Conservation (phyloP, 2,329 filamentous ascomycete genomes). For the Thelonectria discophora region DNA sequence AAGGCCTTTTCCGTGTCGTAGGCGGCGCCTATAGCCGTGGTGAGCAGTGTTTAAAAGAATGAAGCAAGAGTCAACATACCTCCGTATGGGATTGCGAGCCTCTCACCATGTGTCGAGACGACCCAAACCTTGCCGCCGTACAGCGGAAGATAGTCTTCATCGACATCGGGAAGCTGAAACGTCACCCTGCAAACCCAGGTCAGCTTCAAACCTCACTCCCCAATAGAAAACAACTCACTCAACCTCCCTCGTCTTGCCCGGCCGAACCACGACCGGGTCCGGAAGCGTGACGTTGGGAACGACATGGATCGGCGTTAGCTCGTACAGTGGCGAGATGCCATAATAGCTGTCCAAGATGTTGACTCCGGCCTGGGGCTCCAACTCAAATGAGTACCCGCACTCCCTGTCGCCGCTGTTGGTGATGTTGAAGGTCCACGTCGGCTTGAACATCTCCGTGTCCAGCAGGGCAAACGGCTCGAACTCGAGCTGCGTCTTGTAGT, state of each 20-base stretch:
- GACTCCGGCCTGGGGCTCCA: constrained; percentile 53
- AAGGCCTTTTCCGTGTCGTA: constrained; percentile 52
- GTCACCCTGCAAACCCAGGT: constrained; percentile 35
- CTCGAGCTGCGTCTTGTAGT: constrained; percentile 49
- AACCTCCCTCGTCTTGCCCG: constrained; percentile 43
- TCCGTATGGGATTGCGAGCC: constrained; percentile 54
- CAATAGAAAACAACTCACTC: constrained; percentile 35
- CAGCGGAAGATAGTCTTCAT: constrained; percentile 50
- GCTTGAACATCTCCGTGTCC: constrained; percentile 56
- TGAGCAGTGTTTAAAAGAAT: background rate
- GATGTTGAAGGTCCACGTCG: constrained; percentile 49
- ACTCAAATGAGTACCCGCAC: constrained; percentile 52
- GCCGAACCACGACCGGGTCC: constrained; percentile 35
- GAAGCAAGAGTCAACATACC: constrained; percentile 32
- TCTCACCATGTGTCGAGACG: constrained; percentile 51
- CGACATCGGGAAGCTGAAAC: constrained; percentile 44
- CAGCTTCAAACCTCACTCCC: background rate
- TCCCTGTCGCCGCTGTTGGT: constrained; percentile 54
- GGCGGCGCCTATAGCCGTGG: constrained; percentile 42
- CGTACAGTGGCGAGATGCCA: constrained; percentile 42
- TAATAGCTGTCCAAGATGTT: constrained; percentile 45
- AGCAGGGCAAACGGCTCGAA: constrained; percentile 58
- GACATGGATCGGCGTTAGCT: constrained; percentile 41
- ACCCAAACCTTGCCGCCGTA: constrained; percentile 57
- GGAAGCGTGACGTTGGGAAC: constrained; percentile 45